These are phyloP conservation scores for Beauveria brongniartii DNA, from an alignment of 2,329 filamentous ascomycete species.

Conservation along the genomic window DNA sequence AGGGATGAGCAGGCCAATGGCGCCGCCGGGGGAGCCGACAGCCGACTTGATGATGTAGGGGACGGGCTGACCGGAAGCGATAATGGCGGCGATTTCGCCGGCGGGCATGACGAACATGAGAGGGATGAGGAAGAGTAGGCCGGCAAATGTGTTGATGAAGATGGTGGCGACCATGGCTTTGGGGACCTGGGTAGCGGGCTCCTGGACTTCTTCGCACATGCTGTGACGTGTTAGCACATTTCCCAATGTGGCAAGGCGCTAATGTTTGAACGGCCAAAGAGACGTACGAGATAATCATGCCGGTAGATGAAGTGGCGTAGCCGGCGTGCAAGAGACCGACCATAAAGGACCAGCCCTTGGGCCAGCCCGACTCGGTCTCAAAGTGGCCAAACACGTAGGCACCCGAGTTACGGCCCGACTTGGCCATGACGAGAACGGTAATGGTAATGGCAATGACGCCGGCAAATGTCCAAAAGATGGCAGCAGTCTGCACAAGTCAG, in stretches of 20 bases:
- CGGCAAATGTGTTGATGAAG: conserved; percentile 57
- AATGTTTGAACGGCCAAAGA: neutral
- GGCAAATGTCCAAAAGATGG: conserved; percentile 68
- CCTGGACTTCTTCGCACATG: conserved; percentile 66
- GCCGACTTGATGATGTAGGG: conserved; percentile 57
- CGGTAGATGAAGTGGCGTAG: conserved; percentile 67
- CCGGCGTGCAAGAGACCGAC: conserved; percentile 65
- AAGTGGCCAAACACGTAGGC: conserved; percentile 61
- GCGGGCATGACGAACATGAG: conserved; percentile 63
- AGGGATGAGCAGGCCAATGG: conserved; percentile 55
- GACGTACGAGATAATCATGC: conserved; percentile 70
- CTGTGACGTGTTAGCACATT: conserved; percentile 25
- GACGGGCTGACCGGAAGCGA: conserved; percentile 52
- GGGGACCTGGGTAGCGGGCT: conserved; percentile 59
- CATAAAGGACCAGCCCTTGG: conserved; percentile 63
- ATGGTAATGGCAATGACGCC: conserved; percentile 59
- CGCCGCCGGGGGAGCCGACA: conserved; percentile 50
- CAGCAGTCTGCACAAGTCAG: conserved; percentile 46
- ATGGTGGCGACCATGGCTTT: conserved; percentile 65
- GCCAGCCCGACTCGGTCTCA: conserved; percentile 61
- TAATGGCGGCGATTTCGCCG: conserved; percentile 42
- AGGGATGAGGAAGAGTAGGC: conserved; percentile 60
- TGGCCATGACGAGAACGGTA: conserved; percentile 56
- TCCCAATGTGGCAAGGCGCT: neutral
- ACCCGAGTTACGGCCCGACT: conserved; percentile 56